Conservation (phyloP, 2,329 filamentous ascomycete species). For the Ophiocordyceps polyrhachis-furcata region DNA sequence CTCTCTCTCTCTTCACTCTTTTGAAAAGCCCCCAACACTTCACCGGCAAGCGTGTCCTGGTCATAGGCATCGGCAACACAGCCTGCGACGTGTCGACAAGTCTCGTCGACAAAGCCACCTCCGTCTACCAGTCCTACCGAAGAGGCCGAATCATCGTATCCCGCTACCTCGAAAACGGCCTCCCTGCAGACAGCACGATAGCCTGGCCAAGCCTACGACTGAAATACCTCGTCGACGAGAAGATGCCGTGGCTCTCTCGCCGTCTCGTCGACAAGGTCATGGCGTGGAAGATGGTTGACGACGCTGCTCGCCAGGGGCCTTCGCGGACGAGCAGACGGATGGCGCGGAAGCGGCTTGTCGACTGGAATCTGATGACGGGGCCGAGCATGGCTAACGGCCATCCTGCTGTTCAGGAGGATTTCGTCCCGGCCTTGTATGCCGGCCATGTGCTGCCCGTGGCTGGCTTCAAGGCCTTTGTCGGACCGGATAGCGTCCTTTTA, state of each 20-base stretch:
- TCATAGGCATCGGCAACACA: slow-evolving; percentile 26
- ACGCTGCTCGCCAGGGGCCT: not conserved
- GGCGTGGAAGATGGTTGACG: slow-evolving; percentile 1
- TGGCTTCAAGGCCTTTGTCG: slow-evolving; percentile 6
- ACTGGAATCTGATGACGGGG: slow-evolving; percentile 1
- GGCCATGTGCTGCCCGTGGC: not conserved
- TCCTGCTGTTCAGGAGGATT: slow-evolving; percentile 3
- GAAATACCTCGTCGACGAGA: slow-evolving; percentile 2
- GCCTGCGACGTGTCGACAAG: slow-evolving; percentile 12
- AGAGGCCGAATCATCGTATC: slow-evolving; percentile 7
- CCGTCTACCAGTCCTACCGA: slow-evolving; percentile 8
- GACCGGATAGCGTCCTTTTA: slow-evolving; percentile 8
- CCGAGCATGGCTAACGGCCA: slow-evolving; percentile 2
- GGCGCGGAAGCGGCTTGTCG: not conserved
- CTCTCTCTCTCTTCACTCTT: not conserved
- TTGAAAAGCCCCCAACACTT: slow-evolving; percentile 8
- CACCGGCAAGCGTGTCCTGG: slow-evolving; percentile 18
- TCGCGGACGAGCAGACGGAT: not conserved
- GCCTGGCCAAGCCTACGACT: slow-evolving; percentile 1
- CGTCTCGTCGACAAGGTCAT: slow-evolving; percentile 1
- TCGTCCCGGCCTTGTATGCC: not conserved
- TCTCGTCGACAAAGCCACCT: slow-evolving; percentile 11
- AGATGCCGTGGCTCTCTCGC: not conserved
- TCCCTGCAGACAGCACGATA: slow-evolving; percentile 1
- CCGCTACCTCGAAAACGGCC: slow-evolving; percentile 3